A percentile compares a stretch with the other conserved stretches of the same genome.
phyloP scores from a whole-genome alignment of 2,329 filamentous ascomycete species.

The Colletotrichum eremochloae region DNA sequence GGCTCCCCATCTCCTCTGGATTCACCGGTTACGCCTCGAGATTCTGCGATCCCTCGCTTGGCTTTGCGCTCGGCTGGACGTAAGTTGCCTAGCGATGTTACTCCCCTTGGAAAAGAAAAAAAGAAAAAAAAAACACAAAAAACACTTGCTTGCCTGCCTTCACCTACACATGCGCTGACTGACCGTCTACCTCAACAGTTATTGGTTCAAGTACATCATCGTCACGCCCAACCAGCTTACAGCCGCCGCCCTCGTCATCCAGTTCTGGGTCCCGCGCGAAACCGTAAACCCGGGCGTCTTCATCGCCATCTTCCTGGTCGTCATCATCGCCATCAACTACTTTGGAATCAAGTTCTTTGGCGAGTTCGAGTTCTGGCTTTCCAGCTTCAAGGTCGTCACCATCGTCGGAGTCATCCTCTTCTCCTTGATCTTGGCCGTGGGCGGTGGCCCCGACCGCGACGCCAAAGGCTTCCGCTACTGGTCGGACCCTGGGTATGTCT shows the following conservation, averaged over 20 bases:
- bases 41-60: constrained; percentile 84
- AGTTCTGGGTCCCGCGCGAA: constrained; percentile 78
- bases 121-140: no score
- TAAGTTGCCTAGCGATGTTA: constrained; percentile 54
- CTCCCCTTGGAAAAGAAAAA: background rate
- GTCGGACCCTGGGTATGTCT: constrained; percentile 66
- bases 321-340: constrained; percentile 76
- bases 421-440: constrained; percentile 72
- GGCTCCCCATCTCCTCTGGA: constrained; percentile 81
- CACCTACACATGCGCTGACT: constrained; percentile 67
- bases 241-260: constrained; percentile 82
- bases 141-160: no score
- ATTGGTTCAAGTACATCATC: constrained; percentile 86
- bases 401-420: constrained; percentile 76
- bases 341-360: constrained; percentile 78
- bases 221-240: constrained; percentile 88
- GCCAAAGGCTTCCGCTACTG: constrained; percentile 76
- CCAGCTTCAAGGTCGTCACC: constrained; percentile 76
- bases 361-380: constrained; percentile 73
- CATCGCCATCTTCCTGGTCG: constrained; percentile 77
- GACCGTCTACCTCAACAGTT: constrained; percentile 70
- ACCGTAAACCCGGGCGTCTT: constrained; percentile 83
- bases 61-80: constrained; percentile 82
- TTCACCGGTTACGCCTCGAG: constrained; percentile 86
- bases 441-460: constrained; percentile 74